A percentile compares a stretch with the other conserved stretches of the same genome.
Evolutionary conservation across 495 filamentous ascomycete species (phyloP).

Genomic region (Copromyces sp.): DNA sequence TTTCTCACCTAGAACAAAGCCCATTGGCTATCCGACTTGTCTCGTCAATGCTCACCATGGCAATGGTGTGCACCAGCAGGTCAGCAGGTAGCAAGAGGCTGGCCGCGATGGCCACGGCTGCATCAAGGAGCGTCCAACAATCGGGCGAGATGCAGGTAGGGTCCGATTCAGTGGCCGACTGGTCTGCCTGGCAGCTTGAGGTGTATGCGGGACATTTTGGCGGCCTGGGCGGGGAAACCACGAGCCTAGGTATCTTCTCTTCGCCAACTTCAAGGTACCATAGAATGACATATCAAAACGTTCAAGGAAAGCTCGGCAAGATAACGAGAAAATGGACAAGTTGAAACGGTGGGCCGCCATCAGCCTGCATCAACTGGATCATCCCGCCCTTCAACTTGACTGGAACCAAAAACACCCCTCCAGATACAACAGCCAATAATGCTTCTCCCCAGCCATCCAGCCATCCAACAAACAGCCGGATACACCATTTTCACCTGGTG

Average conservation of each 20-base stretch:
- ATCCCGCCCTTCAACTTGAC: slow-evolving; percentile 10
- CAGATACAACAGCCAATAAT: slow-evolving; percentile 26
- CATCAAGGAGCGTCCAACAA: neutral
- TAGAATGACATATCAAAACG: neutral
- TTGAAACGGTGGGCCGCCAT: neutral
- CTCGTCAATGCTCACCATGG: neutral
- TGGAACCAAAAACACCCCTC: slow-evolving; percentile 5
- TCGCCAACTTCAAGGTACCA: neutral
- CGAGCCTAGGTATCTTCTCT: neutral
- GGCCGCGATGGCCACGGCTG: neutral
- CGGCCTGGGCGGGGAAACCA: neutral
- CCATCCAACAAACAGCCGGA: slow-evolving; percentile 28
- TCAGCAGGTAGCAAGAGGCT: neutral
- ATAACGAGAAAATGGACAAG: neutral
- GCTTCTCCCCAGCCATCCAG: slow-evolving; percentile 37
- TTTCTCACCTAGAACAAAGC: neutral
- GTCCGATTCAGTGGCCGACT: neutral
- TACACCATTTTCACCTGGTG: slow-evolving; percentile 1
- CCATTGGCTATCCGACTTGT: neutral
- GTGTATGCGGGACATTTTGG: neutral
- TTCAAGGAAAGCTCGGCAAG: neutral
- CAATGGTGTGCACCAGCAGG: neutral
- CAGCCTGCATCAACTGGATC: neutral
- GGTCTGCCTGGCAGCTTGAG: neutral
- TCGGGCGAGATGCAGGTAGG: neutral